Percentiles rank a stretch among this genome's conserved stretches.
phyloP scores from a whole-genome alignment of 352 stramenopile species.

The Phytophthora pini region DNA sequence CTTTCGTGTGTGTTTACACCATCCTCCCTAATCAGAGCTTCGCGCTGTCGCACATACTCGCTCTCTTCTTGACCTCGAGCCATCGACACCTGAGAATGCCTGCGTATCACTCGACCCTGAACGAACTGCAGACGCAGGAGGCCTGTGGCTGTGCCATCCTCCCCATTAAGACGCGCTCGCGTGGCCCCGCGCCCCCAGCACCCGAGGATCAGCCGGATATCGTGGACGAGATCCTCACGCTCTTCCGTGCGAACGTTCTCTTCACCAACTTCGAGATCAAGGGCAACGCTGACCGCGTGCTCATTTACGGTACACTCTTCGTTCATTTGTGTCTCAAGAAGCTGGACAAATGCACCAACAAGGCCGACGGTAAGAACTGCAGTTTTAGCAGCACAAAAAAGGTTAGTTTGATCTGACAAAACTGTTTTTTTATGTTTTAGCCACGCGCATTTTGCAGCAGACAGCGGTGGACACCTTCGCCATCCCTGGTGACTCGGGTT shows the following conservation, averaged over 20 bases:
- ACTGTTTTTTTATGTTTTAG: constrained; percentile 34
- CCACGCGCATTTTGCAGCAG: constrained; percentile 79
- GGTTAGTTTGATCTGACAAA: constrained; percentile 3
- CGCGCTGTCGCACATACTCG: constrained; percentile 24
- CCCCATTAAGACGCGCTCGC: constrained; percentile 89
- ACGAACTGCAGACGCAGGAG: constrained; percentile 73
- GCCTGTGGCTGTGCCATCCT: constrained; percentile 90
- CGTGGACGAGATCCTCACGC: constrained; percentile 93
- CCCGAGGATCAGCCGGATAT: constrained; percentile 90
- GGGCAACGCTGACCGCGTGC: constrained; percentile 89
- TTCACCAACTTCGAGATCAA: constrained; percentile 96
- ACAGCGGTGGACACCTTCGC: constrained; percentile 86
- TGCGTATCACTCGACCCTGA: constrained; percentile 93
- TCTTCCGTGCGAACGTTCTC: constrained; percentile 94
- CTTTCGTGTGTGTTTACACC: constrained; percentile 10
- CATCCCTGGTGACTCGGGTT: constrained; percentile 87
- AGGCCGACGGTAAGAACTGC: constrained; percentile 59
- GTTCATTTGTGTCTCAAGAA: constrained; percentile 93
- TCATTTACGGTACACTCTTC: constrained; percentile 96
- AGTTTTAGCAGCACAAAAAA: not conserved
- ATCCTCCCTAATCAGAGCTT: constrained; percentile 20
- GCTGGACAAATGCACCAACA: constrained; percentile 82
- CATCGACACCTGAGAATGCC: constrained; percentile 59
- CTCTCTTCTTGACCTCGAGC: constrained; percentile 19
- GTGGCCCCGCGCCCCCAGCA: constrained; percentile 84